Evolutionary conservation across 345 rosid genomes (phyloP), one percentile per base, ranked within the genome.

Genomic region (Passiflora organensis): DNA sequence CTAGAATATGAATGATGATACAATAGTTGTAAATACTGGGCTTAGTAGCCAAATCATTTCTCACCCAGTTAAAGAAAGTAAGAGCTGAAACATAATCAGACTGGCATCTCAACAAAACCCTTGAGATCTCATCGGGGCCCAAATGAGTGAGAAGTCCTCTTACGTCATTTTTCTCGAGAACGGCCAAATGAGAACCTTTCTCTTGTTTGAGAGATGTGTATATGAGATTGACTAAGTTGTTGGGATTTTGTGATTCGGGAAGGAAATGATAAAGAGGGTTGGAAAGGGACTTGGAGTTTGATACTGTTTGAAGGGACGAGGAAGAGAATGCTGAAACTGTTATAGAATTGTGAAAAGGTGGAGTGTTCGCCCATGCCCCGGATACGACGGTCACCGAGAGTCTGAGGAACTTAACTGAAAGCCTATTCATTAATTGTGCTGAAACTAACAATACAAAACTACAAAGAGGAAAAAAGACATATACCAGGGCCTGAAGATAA

Each of bases 21-120:
- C 71, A 53, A 38, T 66, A 66, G 21, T 66, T 66, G 15, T 14
- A 23, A 17, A n/a, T 46, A 16, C 25, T 23, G 51, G 65, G 65
- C 14, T 51, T 37, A 37, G 59, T 18, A 59, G 50, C 65, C 54
- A 59, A 49, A 53, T 66, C 65, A 53, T 46, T 47, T 53, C 39
- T 59, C 5, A 66, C 60, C 71, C 71, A 66, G 41, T 53, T 59
- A 23, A 66, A 66, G 60, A 66, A 59, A 54, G 71, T 59, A 12
- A 66, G 22, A 24, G 71, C 65, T 14, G 71, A 46, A 53, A 43
- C 5, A 19, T 65, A 18, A 55, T 66, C 65, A 39, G 71, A 59
- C 14, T 59, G 71, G 21, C 71, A 66, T 55, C 65, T 66, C 51
- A 66, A 59, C 24, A 66, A 39, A 46, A 66, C 65, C 60, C 65